Base-by-base conservation (phyloP, 1,284 basidiomycete species). In the Marasmius fiardii region DNA sequence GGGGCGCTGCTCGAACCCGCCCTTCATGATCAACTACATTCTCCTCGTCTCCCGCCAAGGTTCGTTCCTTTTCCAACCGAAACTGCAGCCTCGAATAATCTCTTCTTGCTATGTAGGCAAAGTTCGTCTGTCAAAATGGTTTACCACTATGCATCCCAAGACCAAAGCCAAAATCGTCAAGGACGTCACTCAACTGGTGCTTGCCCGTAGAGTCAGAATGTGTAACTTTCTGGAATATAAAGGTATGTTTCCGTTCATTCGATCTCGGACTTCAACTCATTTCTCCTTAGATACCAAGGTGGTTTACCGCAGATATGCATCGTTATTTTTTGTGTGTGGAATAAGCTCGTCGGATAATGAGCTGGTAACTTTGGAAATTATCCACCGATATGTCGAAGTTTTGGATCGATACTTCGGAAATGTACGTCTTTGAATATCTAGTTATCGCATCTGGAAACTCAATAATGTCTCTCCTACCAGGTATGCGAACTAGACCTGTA, bases 191-290 rank as follows among this genome's bases (percentile, higher is more conserved):
- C 97, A 99, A 75, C 84, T 99, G 48, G 97, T 99, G n/a, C 83
- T 99, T 24, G 95, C 95, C 44, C 84, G 97, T 45, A 83, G 97
- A 61, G 98, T 97, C 51, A 82, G 95, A 63, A 99, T 99, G 97
- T 99, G 96, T 74, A 99, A 99, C 74, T 95, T 99, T 68, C 75
- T 99, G 52, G 97, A 99, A 71, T 99, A 99, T 81, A 99, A 99
- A 78, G 95, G 95, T 93, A 10, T 10, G 61, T 55, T 80, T 64
- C 6, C 23, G 20, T 28, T 16, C 26, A 20, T 11, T 20, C n/a
- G 14, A 18, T 45, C 12, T 54, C 20, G 37, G n/a, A 28, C 6
- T 31, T 20, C 11, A 20, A 33, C 8, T n/a, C 45, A 21, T 21
- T 39, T 51, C 58, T 20, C 45, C 48, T 41, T 69, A 93, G 93